A percentile compares a stretch with the other conserved stretches of the same genome.
Evolutionary conservation across 2,329 filamentous ascomycete genomes (phyloP).

Genomic region (Fusarium sp.): DNA sequence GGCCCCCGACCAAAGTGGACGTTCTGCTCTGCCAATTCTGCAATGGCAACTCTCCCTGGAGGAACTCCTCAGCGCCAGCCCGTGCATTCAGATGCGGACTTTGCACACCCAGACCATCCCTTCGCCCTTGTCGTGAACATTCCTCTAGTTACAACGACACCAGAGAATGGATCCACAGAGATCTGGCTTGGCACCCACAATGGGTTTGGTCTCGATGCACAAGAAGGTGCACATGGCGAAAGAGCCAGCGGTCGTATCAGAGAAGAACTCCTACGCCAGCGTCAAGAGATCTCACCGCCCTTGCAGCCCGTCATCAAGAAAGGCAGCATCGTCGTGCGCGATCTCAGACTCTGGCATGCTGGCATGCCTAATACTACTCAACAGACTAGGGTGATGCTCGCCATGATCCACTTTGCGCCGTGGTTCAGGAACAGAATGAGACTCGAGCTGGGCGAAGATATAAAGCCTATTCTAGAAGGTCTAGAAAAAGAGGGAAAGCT

Average conservation of each 20-base stretch:
- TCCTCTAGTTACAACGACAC: conserved; percentile 59
- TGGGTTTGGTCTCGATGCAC: conserved; percentile 46
- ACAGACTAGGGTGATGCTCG: conserved; percentile 65
- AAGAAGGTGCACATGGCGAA: conserved; percentile 61
- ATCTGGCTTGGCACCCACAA: conserved; percentile 67
- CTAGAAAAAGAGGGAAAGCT: conserved; percentile 50
- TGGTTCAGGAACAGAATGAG: conserved; percentile 68
- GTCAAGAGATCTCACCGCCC: conserved; percentile 52
- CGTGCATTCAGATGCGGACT: conserved; percentile 69
- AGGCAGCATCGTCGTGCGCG: conserved; percentile 66
- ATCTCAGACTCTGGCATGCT: conserved; percentile 70
- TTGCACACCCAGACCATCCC: conserved; percentile 61
- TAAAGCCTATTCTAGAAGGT: conserved; percentile 56
- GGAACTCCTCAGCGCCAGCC: conserved; percentile 57
- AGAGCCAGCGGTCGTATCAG: conserved; percentile 62
- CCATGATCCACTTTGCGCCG: conserved; percentile 66
- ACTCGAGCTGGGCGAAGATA: conserved; percentile 61
- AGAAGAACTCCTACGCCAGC: conserved; percentile 50
- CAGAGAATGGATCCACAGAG: conserved; percentile 65
- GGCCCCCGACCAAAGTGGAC: conserved; percentile 65
- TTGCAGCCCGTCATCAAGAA: conserved; percentile 62
- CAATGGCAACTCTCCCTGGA: conserved; percentile 59
- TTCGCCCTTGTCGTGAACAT: conserved; percentile 66
- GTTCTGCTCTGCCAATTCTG: conserved; percentile 67
- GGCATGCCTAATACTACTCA: conserved; percentile 67